phyloP scores from a whole-genome alignment of 139 green algal genomes.

The Eudorina sp. region DNA sequence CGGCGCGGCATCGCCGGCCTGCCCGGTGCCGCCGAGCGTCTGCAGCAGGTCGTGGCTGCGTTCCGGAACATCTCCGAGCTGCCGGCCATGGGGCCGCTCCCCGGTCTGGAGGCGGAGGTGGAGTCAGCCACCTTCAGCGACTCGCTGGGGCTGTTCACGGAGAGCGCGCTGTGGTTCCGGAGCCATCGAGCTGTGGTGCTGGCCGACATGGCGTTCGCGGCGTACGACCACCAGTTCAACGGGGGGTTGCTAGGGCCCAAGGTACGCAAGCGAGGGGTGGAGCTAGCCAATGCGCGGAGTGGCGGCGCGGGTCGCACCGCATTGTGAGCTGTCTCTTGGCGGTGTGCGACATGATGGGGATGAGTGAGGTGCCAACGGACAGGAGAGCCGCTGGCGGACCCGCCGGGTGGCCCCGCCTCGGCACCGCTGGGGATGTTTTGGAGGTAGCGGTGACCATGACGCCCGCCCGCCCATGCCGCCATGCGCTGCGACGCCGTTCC shows the following conservation, averaged over 20 bases:
- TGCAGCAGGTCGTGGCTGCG: background rate
- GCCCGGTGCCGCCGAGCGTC: background rate
- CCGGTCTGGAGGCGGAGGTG: slow-evolving; percentile 3
- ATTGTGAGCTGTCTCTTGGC: no score
- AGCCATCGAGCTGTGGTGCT: background rate
- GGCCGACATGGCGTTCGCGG: background rate
- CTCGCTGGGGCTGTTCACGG: background rate
- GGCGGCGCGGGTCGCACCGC: no score
- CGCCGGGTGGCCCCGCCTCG: no score
- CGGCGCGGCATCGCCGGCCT: background rate
- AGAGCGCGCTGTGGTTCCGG: background rate
- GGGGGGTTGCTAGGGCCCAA: background rate
- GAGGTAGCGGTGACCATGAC: no score
- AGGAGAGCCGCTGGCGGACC: no score
- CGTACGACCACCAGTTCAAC: background rate
- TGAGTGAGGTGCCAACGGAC: no score
- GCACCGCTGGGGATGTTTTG: no score
- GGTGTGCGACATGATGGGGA: no score
- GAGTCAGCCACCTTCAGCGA: background rate
- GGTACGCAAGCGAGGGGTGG: no score
- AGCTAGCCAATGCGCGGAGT: no score
- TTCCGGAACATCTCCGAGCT: background rate
- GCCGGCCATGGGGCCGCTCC: background rate
- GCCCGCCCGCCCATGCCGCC: no score
- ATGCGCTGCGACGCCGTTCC: no score